Evolutionary conservation across 148 eudicot genomes (phyloP).

Genomic region (Fallopia convolvulus): DNA sequence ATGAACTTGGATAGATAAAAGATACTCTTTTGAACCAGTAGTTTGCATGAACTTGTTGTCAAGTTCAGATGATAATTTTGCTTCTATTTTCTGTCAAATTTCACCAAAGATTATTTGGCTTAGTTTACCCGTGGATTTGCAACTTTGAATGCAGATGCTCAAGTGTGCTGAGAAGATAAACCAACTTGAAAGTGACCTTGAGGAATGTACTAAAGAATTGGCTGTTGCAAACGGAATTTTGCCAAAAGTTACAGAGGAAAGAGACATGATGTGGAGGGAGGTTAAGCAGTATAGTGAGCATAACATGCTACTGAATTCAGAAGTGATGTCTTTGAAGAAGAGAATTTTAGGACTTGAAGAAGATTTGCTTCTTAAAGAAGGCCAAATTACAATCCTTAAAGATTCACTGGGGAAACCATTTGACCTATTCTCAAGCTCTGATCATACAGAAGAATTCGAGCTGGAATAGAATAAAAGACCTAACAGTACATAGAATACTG

Average conservation of each 20-base stretch:
- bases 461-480: neutral
- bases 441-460: conserved; percentile 12
- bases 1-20: no score
- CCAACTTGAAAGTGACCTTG: conserved; percentile 46
- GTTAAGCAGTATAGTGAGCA: conserved; percentile 66
- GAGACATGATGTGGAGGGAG: conserved; percentile 82
- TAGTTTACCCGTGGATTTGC: neutral
- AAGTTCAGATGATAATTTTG: neutral
- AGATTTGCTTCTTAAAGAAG: conserved; percentile 81
- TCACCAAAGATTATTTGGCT: neutral
- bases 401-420: conserved; percentile 68
- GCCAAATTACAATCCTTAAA: conserved; percentile 71
- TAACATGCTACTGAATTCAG: conserved; percentile 71
- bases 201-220: conserved; percentile 61
- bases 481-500: conserved; percentile 1
- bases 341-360: conserved; percentile 75
- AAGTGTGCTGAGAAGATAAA: conserved; percentile 62
- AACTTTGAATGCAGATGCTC: conserved; percentile 39
- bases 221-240: conserved; percentile 38
- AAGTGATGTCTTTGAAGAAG: conserved; percentile 61
- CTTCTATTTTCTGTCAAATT: neutral
- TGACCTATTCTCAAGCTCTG: conserved; percentile 62
- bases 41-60: neutral
- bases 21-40: no score
- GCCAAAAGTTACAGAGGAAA: conserved; percentile 69